Base-by-base conservation (phyloP, 441 rosid species). In the Euphorbia celastroides region DNA sequence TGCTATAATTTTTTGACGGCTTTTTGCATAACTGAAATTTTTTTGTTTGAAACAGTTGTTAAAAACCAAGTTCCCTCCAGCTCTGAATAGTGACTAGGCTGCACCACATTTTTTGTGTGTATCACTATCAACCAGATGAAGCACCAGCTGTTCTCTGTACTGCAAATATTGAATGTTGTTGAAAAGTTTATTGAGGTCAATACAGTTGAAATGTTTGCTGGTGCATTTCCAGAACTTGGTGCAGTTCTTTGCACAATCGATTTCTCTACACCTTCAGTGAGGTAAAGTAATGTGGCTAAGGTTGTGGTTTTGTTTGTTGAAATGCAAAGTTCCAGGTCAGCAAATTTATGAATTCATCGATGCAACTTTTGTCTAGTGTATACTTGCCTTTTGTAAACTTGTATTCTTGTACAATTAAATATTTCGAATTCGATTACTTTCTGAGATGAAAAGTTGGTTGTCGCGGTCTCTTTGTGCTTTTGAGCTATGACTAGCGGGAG, bases 11-110 rank as follows among this genome's bases (percentile, higher is more conserved):
- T 46, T 28, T 50, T 70, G 27, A 59, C 30, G 58, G 41, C 60
- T 36, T 67, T 67, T 64, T 61, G 46, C 73, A 27, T 63, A 71
- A 63, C 41, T 22, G 19, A 60, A n/a, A 9, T 44, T 19, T 17
- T 68, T 68, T 64, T 63, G 16, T 70, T 66, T 79, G 79, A 79
- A 38, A 74, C 87, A 86, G 95, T 76, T 86, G 72, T 80, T 80
- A 58, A 86, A 77, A 82, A 83, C 61, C 30, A 84, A 80, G 81
- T 72, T 66, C 68, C 77, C 73, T 64, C 65, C 78, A 22, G 46
- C 82, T 79, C 81, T 46, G 72, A 80, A 68, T 69, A 76, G 80
- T 73, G 88, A 82, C 77, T 86, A 84, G 78, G 62, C 20, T 59
- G 23, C 54, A 44, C 41, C 69, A 12, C 64, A 62, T 68, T 36